phyloP scores from a whole-genome alignment of 2,329 filamentous ascomycete genomes.

The Tothia fuscella region DNA sequence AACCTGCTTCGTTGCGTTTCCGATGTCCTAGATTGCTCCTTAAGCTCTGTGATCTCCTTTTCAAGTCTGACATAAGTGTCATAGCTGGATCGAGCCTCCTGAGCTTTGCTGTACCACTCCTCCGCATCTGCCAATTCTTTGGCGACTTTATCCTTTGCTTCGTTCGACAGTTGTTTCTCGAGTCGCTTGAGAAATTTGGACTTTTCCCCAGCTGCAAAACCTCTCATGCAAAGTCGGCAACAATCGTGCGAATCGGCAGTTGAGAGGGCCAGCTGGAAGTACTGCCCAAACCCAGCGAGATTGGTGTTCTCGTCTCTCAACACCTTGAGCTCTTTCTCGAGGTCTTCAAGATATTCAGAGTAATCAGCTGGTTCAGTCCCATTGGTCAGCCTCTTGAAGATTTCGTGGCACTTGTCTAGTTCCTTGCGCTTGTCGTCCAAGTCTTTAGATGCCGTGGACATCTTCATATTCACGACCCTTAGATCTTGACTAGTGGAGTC shows the following conservation, averaged over 20 bases:
- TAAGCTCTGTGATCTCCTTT: slow-evolving; percentile 57
- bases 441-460: slow-evolving; percentile 53
- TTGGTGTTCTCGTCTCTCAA: slow-evolving; percentile 54
- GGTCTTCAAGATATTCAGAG: slow-evolving; percentile 38
- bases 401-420: not conserved
- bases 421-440: slow-evolving; percentile 53
- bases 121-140: slow-evolving; percentile 36
- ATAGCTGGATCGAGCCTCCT: slow-evolving; percentile 42
- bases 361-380: slow-evolving; percentile 40
- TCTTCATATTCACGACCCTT: slow-evolving; percentile 61
- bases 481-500: slow-evolving; percentile 61
- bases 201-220: slow-evolving; percentile 50
- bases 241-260: slow-evolving; percentile 55
- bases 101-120: slow-evolving; percentile 32
- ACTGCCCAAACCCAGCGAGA: slow-evolving; percentile 56
- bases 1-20: slow-evolving; percentile 26
- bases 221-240: slow-evolving; percentile 65
- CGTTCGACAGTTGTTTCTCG: slow-evolving; percentile 40
- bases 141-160: slow-evolving; percentile 44
- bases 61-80: slow-evolving; percentile 63
- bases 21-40: slow-evolving; percentile 49
- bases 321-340: slow-evolving; percentile 39
- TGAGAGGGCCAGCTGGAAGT: slow-evolving; percentile 57
- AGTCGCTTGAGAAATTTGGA: slow-evolving; percentile 57
- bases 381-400: slow-evolving; percentile 40